phyloP scores from a whole-genome alignment of 176 grass and related monocot species.

The Musa itinerans region DNA sequence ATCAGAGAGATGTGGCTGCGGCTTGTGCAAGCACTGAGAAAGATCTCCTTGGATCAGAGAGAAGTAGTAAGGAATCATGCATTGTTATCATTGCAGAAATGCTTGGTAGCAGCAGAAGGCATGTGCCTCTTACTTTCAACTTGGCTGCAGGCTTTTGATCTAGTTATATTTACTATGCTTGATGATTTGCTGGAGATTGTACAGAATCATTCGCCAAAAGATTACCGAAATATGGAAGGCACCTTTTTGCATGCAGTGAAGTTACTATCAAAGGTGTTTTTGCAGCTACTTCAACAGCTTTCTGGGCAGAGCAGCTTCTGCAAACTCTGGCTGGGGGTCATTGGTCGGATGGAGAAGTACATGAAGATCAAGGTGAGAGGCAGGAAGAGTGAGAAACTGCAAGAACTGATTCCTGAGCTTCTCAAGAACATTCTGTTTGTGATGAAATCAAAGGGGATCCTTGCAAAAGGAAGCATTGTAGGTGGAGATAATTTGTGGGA shows the following conservation, averaged over 20 bases:
- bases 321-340: conserved; percentile 86
- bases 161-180: conserved; percentile 64
- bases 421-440: conserved; percentile 56
- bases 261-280: conserved; percentile 58
- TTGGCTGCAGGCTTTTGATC: conserved; percentile 84
- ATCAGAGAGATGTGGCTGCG: conserved; percentile 97
- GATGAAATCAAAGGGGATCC: conserved; percentile 84
- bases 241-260: conserved; percentile 69
- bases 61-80: conserved; percentile 94
- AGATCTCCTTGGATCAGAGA: conserved; percentile 79
- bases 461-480: conserved; percentile 87
- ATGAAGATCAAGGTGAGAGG: conserved; percentile 81
- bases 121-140: conserved; percentile 52
- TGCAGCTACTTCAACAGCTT: conserved; percentile 66
- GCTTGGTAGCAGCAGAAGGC: conserved; percentile 55
- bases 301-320: conserved; percentile 75
- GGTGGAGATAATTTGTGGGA: conserved; percentile 95
- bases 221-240: conserved; percentile 89
- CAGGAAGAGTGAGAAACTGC: conserved; percentile 83
- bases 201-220: conserved; percentile 82
- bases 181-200: conserved; percentile 76
- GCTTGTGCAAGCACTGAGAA: conserved; percentile 68
- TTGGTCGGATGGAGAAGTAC: conserved; percentile 93
- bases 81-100: conserved; percentile 59
- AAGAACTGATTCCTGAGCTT: conserved; percentile 76